phyloP scores from a whole-genome alignment of 192 early-diverging fungal species.

The Backusella sp. region DNA sequence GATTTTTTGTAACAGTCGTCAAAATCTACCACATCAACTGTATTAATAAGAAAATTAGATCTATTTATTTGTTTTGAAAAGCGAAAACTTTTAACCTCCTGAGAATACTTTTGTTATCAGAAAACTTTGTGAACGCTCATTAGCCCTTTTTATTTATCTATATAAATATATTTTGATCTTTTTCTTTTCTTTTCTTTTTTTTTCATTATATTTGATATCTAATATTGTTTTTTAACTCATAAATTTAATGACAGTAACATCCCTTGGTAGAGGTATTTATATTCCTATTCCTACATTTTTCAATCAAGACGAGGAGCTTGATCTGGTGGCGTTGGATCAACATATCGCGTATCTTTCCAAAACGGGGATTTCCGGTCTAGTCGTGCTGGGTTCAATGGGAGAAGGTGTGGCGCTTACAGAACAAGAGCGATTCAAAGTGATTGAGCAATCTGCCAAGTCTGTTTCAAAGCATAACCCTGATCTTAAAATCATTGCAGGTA shows the following conservation, averaged over 20 bases:
- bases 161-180: neutral
- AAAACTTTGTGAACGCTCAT: too few species aligned
- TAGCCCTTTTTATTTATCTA: neutral
- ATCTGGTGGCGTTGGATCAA: conserved; percentile 30
- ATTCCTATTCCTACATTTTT: conserved; percentile 40
- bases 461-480: conserved; percentile 23
- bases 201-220: neutral
- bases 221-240: neutral
- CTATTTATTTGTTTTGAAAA: neutral
- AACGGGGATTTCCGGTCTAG: conserved; percentile 33
- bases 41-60: neutral
- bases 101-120: neutral
- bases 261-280: conserved; percentile 26
- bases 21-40: too few species aligned
- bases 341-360: conserved; percentile 29
- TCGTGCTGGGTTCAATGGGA: conserved; percentile 35
- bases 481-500: conserved; percentile 28
- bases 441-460: conserved; percentile 18
- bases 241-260: conserved; percentile 6
- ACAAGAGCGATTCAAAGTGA: conserved; percentile 23
- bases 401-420: conserved; percentile 36
- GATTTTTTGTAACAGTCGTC: neutral
- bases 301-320: conserved; percentile 37
- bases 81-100: conserved; percentile 1
- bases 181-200: neutral